Evolutionary conservation across 1,284 basidiomycete genomes (phyloP), one percentile per base, ranked within the genome.

Genomic region (Trichosporon inkin): DNA sequence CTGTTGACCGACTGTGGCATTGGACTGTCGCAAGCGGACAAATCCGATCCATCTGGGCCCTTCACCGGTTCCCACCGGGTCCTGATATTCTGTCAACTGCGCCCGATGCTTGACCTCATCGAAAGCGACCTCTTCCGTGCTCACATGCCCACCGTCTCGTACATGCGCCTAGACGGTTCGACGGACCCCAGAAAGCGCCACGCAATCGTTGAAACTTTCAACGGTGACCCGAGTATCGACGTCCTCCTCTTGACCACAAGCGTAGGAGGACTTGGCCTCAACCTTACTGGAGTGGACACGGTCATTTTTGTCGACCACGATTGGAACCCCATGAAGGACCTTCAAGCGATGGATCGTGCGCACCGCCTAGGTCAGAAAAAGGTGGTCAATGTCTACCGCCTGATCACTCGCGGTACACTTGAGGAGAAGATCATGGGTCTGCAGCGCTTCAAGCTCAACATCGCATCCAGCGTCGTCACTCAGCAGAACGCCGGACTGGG

Each of bases 351-450:
- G 96, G 96, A 99, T 76, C 86, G 96, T 58, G 96, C 96, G 1
- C 96, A 99, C 80, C 88, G 96, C 58, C 88, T 99, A 32, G 96
- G 96, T 4, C 96, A 99, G 81, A 99, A 97, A 82, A 93, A 94
- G 78, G 94, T 98, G 14, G 96, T 99, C 49, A 99, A 98, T 71
- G 96, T 99, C 5, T 99, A 99, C 80, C 88, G 96, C 16, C 80
- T 99, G 58, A 93, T 99, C 71, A 99, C 94, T 13, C 89, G 93
- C 72, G 95, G 94, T 32, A 99, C 96, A 0, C 79, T 99, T 56
- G 96, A 99, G 78, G 95, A 99, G 77, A 98, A 98, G 80, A 99
- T 99, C 71, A 99, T 99, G 96, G 96, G 96, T 52, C 76, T 97
- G 67, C 96, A 99, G 84, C 88, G 93, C 55, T 99, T 99, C 85